These are phyloP conservation scores for Epichloe sylvatica DNA, from an alignment of 2,329 filamentous ascomycete species.

Conservation along the genomic window DNA sequence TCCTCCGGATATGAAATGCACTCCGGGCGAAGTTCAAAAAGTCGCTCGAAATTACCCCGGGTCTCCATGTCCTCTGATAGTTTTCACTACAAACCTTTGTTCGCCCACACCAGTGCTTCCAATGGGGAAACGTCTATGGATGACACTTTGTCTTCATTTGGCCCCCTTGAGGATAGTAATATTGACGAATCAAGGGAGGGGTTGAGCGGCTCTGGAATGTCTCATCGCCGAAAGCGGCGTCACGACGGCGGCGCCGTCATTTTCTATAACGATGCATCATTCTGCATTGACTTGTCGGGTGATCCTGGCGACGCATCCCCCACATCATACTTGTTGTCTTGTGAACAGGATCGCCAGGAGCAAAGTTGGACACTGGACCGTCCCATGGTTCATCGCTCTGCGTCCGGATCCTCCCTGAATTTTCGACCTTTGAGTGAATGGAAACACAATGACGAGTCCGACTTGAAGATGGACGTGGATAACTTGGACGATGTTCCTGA, in stretches of 20 bases:
- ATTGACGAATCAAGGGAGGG: constrained; percentile 32
- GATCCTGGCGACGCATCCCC: constrained; percentile 39
- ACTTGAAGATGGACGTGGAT: constrained; percentile 18
- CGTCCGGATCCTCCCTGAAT: constrained; percentile 37
- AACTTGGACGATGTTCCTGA: constrained; percentile 14
- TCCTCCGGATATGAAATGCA: constrained; percentile 21
- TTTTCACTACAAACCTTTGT: constrained; percentile 53
- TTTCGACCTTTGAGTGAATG: constrained; percentile 36
- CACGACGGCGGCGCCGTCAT: constrained; percentile 66
- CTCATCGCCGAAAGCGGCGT: constrained; percentile 36
- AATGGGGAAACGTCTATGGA: constrained; percentile 34
- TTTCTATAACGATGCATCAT: constrained; percentile 67
- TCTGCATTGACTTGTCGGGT: constrained; percentile 67
- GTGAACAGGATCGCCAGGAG: constrained; percentile 22
- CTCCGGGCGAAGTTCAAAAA: constrained; percentile 23
- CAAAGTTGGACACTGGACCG: constrained; percentile 8
- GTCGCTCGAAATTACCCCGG: constrained; percentile 25
- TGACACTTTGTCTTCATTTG: constrained; percentile 35
- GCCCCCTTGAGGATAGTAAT: constrained; percentile 33
- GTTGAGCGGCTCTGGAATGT: constrained; percentile 33
- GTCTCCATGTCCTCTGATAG: constrained; percentile 27
- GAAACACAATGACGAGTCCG: constrained; percentile 4
- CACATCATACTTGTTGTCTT: constrained; percentile 34
- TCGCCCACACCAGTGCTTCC: constrained; percentile 35
- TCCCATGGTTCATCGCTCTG: constrained; percentile 22